Percentiles rank a stretch among this genome's conserved stretches.
phyloP scores from a whole-genome alignment of 441 rosid species.

The Croton setiger region DNA sequence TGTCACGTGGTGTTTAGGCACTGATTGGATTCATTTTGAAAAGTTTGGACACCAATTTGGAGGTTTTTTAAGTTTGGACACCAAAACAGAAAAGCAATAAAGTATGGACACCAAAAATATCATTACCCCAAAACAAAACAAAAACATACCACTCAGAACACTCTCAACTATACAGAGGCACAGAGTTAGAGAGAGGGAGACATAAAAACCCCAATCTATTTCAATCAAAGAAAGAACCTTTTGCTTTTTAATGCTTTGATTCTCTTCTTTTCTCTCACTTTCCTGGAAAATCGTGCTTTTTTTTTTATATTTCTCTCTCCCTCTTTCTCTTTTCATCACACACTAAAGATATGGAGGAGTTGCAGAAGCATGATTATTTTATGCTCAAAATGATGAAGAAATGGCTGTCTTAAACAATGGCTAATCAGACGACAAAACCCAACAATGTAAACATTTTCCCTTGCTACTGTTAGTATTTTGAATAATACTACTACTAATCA shows the following conservation, averaged over 20 bases:
- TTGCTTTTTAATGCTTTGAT: slow-evolving; percentile 37
- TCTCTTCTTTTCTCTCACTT: slow-evolving; percentile 12
- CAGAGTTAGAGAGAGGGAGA: not conserved
- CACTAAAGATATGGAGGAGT: slow-evolving; percentile 25
- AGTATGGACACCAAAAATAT: too few species aligned
- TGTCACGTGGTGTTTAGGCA: too few species aligned
- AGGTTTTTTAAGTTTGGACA: too few species aligned
- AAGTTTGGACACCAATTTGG: too few species aligned
- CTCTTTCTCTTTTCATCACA: not conserved
- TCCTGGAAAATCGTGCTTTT: slow-evolving; percentile 33
- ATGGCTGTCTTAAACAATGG: slow-evolving; percentile 52
- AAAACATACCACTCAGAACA: not conserved
- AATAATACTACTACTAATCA: slow-evolving; percentile 8
- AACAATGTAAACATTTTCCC: slow-evolving; percentile 29
- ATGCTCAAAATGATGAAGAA: slow-evolving; percentile 32
- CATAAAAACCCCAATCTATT: not conserved
- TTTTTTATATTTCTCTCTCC: slow-evolving; percentile 10
- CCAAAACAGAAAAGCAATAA: too few species aligned
- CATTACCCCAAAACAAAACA: not conserved
- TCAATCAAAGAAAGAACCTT: slow-evolving; percentile 27
- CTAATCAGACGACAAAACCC: slow-evolving; percentile 33
- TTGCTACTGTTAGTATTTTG: slow-evolving; percentile 5
- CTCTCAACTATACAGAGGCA: too few species aligned
- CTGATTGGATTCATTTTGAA: too few species aligned
- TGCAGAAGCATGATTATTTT: not conserved